A percentile compares a stretch with the other conserved stretches of the same genome.
phyloP scores from a whole-genome alignment of 495 filamentous ascomycete species.

The Podospora sp. region DNA sequence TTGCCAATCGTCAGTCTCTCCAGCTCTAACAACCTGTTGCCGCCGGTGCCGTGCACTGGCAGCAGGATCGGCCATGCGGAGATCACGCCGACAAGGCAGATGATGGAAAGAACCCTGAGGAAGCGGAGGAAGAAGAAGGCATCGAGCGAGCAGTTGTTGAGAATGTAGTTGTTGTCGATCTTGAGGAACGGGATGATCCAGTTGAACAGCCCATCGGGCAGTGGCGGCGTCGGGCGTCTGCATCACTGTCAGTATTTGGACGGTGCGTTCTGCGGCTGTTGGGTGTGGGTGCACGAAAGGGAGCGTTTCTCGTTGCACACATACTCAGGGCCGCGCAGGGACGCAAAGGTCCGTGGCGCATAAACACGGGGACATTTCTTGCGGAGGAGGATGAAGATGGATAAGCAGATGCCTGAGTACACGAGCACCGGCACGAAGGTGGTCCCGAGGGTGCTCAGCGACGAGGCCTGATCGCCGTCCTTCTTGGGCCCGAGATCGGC shows the following conservation, averaged over 20 bases:
- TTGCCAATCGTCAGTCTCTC: slow-evolving; percentile 71
- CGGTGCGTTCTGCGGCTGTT: slow-evolving; percentile 2
- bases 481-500: slow-evolving; percentile 3
- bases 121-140: slow-evolving; percentile 83
- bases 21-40: slow-evolving; percentile 59
- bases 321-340: slow-evolving; percentile 37
- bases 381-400: slow-evolving; percentile 36
- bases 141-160: slow-evolving; percentile 71
- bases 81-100: slow-evolving; percentile 71
- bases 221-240: slow-evolving; percentile 64
- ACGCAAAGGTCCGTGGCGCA: slow-evolving; percentile 33
- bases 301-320: slow-evolving; percentile 3
- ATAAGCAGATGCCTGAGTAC: slow-evolving; percentile 39
- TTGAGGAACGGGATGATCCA: slow-evolving; percentile 66
- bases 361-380: slow-evolving; percentile 38
- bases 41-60: slow-evolving; percentile 75
- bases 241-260: slow-evolving; percentile 26
- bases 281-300: background rate
- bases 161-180: slow-evolving; percentile 62
- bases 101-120: slow-evolving; percentile 65
- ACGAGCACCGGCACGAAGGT: slow-evolving; percentile 53
- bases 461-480: slow-evolving; percentile 21
- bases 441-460: slow-evolving; percentile 48
- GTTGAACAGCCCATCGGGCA: slow-evolving; percentile 67
- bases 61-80: slow-evolving; percentile 79